Evolutionary conservation across 345 rosid genomes (phyloP).

Genomic region (Eucalyptus caleyi): DNA sequence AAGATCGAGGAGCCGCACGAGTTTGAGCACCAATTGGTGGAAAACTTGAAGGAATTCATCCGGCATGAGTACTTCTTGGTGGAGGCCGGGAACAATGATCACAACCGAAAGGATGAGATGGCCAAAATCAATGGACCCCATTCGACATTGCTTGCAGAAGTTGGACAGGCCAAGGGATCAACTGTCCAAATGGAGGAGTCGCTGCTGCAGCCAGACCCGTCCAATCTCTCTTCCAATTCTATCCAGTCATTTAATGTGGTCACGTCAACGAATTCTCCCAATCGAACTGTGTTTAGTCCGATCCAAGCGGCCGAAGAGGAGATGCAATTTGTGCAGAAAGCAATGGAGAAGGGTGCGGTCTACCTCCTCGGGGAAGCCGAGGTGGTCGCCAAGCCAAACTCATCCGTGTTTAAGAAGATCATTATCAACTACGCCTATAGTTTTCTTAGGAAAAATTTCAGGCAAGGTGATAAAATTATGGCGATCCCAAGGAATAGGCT

Average conservation of each 20-base stretch:
- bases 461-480: slow-evolving; percentile 41
- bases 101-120: slow-evolving; percentile 8
- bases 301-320: slow-evolving; percentile 63
- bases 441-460: slow-evolving; percentile 59
- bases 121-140: slow-evolving; percentile 3
- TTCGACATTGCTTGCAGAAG: background rate
- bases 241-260: slow-evolving; percentile 5
- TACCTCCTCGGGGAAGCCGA: slow-evolving; percentile 69
- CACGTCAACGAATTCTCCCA: slow-evolving; percentile 1
- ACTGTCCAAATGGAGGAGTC: background rate
- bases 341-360: slow-evolving; percentile 55
- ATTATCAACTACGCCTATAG: slow-evolving; percentile 38
- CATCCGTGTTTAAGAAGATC: slow-evolving; percentile 53
- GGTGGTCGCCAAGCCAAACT: slow-evolving; percentile 32
- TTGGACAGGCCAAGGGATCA: background rate
- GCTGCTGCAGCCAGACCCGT: slow-evolving; percentile 19
- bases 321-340: slow-evolving; percentile 42
- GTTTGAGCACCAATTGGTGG: slow-evolving; percentile 80
- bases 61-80: slow-evolving; percentile 30
- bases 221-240: slow-evolving; percentile 24
- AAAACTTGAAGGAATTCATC: slow-evolving; percentile 88
- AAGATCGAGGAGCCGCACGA: slow-evolving; percentile 67
- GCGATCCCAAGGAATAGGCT: slow-evolving; percentile 51
- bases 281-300: background rate
- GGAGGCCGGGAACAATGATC: slow-evolving; percentile 18